Base-by-base conservation (phyloP, 2,329 filamentous ascomycete species). In the Pezicula rhizophila region DNA sequence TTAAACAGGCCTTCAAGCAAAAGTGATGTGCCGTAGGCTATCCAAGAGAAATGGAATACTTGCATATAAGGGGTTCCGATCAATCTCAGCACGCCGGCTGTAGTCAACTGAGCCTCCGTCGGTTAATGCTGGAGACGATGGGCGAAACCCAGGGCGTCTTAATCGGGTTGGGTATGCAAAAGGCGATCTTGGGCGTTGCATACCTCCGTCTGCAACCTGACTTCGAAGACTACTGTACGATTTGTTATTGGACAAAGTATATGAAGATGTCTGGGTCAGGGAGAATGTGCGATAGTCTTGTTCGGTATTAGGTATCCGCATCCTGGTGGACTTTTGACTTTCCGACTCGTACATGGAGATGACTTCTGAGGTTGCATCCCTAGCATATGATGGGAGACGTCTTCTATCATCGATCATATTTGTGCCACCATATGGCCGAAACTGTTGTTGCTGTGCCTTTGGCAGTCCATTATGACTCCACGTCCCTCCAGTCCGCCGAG, bases 141-240 rank as follows among this genome's bases (percentile, higher is more conserved):
- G 62, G 3, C 61, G 61, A 46, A 64, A 64, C 2, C 76, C 76
- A 15, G 76, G 77, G 17, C 78, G 72, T 58, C 73, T 79, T 31
- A 81, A 63, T 15, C 78, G 74, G 41, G 77, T 74, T 23, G 78
- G 78, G 50, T 82, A 81, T 18, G 76, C 76, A 52, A 77, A 81
- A 1, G 79, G 78, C 18, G 79, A 81, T 26, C 77, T 71, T 42
- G 78, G 75, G n/a, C 77, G 70, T 55, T 78, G 76, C 45, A 74
- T 57, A 40, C 60, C 60, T 18, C 62, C 61, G 42, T 75, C 74
- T 17, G 66, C 23, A 23, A 23, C 64, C 28, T 73, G 71, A 50
- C 72, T 77, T 51, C 74, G 70, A 38, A 77, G 60, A 23, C 73
- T 77, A 5, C 68, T 66, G 38, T 68, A 73, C 5, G 76, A 76